These are phyloP conservation scores for Fusarium ambrosium DNA, from an alignment of 2,329 filamentous ascomycete genomes.

Conservation along the genomic window DNA sequence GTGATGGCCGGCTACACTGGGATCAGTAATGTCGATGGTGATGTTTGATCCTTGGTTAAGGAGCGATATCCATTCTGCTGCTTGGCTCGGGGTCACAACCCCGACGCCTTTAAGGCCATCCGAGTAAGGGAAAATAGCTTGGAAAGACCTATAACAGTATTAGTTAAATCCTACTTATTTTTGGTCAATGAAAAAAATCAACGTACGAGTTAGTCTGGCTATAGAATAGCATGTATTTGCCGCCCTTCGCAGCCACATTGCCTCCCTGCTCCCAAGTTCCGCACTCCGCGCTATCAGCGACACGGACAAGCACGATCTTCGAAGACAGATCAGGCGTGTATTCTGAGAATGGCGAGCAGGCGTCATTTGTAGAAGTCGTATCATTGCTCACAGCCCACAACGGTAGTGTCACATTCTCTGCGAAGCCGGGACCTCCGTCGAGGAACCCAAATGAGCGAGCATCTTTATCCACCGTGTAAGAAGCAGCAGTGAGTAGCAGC, in stretches of 20 bases:
- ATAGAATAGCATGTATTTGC: background rate
- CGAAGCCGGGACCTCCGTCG: background rate
- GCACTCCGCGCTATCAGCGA: background rate
- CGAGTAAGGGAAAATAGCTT: background rate
- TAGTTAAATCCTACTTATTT: background rate
- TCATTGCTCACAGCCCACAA: background rate
- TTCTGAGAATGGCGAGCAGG: background rate
- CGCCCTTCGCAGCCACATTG: background rate
- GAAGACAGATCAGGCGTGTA: background rate
- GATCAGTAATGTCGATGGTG: background rate
- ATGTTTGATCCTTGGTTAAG: background rate
- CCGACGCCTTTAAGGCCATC: background rate
- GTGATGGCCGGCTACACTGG: background rate
- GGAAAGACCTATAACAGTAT: background rate
- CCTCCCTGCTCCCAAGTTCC: background rate
- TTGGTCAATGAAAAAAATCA: background rate
- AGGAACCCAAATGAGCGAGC: background rate
- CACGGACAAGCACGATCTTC: background rate
- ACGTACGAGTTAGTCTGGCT: background rate
- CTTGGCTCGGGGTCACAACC: background rate
- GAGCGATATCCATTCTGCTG: background rate
- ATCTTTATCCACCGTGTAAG: background rate
- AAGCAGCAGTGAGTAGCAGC: background rate
- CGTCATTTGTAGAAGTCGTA: background rate
- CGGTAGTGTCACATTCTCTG: background rate